phyloP scores from a whole-genome alignment of 306 rosid species.

The Gynostemma pentaphyllum region DNA sequence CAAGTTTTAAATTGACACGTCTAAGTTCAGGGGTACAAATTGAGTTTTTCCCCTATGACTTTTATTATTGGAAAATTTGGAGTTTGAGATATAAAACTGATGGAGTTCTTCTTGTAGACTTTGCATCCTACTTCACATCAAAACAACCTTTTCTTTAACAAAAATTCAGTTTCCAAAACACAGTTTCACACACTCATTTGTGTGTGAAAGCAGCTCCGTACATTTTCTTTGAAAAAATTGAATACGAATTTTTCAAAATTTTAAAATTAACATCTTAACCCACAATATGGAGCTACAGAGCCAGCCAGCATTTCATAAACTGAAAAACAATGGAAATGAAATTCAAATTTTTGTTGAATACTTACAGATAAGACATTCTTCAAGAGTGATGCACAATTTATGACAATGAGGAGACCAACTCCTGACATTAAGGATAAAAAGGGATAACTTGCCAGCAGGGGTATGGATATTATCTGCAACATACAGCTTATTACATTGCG shows the following conservation, averaged over 20 bases:
- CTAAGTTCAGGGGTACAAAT: too few relatives aligned
- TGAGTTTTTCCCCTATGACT: too few relatives aligned
- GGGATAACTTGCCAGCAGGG: conserved; percentile 52
- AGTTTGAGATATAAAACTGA: too few relatives aligned
- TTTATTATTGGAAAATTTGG: too few relatives aligned
- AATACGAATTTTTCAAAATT: not conserved
- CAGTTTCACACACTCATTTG: too few relatives aligned
- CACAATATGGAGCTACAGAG: not conserved
- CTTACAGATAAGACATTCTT: conserved; percentile 50
- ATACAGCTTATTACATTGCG: not conserved
- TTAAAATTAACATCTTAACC: not conserved
- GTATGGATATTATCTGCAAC: conserved; percentile 51
- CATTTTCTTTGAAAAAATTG: not conserved
- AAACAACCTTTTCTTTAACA: too few relatives aligned
- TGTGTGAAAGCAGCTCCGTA: too few relatives aligned
- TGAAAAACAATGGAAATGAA: not conserved
- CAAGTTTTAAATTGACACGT: too few relatives aligned
- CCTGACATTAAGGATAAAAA: conserved; percentile 42
- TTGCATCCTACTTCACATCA: too few relatives aligned
- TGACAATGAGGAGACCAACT: conserved; percentile 18
- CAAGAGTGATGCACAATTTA: conserved; percentile 33
- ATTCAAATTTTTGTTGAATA: conserved; percentile 5
- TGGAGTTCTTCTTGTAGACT: too few relatives aligned
- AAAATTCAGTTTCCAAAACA: too few relatives aligned
- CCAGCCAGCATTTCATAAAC: not conserved